A percentile compares a stretch with the other conserved stretches of the same genome.
These are phyloP conservation scores for Termitomyces sp. DNA, from an alignment of 768 basidiomycete species.

Conservation along the genomic window DNA sequence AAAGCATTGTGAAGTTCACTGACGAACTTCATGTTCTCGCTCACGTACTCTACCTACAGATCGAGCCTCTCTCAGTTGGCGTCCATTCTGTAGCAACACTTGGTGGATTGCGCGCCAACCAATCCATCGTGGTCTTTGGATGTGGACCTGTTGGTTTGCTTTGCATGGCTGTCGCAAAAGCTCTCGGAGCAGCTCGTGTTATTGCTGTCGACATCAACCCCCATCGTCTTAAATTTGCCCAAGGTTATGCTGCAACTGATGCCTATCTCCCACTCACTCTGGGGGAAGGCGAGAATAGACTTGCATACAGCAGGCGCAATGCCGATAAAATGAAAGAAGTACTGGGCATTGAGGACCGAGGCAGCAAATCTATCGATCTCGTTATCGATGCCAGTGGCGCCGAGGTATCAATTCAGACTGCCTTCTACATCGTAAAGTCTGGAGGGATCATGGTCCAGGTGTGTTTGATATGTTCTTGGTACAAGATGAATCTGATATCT, in stretches of 20 bases:
- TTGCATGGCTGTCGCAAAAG: constrained; percentile 94
- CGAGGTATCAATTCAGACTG: constrained; percentile 88
- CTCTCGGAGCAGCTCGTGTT: constrained; percentile 79
- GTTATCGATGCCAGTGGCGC: constrained; percentile 93
- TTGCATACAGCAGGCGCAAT: constrained; percentile 70
- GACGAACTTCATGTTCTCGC: background rate
- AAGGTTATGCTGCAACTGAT: constrained; percentile 78
- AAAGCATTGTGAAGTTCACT: constrained; percentile 6
- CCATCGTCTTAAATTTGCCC: constrained; percentile 81
- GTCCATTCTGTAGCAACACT: constrained; percentile 83
- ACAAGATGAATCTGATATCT: background rate
- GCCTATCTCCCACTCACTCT: constrained; percentile 56
- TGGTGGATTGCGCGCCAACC: constrained; percentile 64
- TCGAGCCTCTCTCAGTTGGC: constrained; percentile 92
- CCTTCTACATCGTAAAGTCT: constrained; percentile 64
- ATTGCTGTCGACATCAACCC: constrained; percentile 81
- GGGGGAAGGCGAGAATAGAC: constrained; percentile 59
- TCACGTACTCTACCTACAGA: constrained; percentile 36
- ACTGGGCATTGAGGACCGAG: constrained; percentile 68
- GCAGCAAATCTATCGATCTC: constrained; percentile 69
- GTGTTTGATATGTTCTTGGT: constrained; percentile 10
- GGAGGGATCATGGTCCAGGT: constrained; percentile 77
- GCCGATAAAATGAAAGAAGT: constrained; percentile 59
- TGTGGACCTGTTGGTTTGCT: constrained; percentile 87
- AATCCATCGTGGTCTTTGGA: constrained; percentile 82